phyloP scores from a whole-genome alignment of 192 early-diverging fungal genomes.

The Coemansia sp. region DNA sequence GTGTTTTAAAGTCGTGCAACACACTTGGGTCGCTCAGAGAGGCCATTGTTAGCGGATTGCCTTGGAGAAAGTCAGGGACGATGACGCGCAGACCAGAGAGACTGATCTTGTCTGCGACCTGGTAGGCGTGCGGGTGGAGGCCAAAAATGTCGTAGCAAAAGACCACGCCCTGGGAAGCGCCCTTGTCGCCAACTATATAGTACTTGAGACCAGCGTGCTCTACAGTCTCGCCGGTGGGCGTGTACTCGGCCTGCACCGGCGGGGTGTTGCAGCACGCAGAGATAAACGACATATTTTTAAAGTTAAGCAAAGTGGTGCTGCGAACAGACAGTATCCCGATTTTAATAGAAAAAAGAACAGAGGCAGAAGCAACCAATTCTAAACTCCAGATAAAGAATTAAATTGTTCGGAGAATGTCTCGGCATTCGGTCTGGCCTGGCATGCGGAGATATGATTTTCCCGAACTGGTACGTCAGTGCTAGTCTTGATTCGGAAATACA shows the following conservation, averaged over 20 bases:
- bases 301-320: not conserved
- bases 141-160: conserved; percentile 68
- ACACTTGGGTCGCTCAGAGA: conserved; percentile 13
- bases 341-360: not conserved
- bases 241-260: conserved; percentile 44
- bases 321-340: not conserved
- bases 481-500: not conserved
- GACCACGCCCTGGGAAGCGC: conserved; percentile 55
- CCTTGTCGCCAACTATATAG: conserved; percentile 38
- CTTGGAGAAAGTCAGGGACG: conserved; percentile 61
- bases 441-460: not conserved
- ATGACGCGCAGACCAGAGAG: conserved; percentile 57
- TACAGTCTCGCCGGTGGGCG: conserved; percentile 23
- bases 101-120: conserved; percentile 57
- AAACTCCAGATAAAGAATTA: not conserved
- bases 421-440: not conserved
- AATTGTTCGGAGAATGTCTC: not conserved
- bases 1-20: conserved; percentile 34
- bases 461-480: not conserved
- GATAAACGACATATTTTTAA: conserved; percentile 14
- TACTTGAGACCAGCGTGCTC: conserved; percentile 15
- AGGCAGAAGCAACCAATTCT: not conserved
- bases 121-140: conserved; percentile 55
- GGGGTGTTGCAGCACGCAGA: conserved; percentile 53
- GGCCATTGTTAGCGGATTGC: conserved; percentile 34